These are phyloP conservation scores for Heterobasidion parviporum DNA, from an alignment of 1,284 basidiomycete species.

Conservation along the genomic window DNA sequence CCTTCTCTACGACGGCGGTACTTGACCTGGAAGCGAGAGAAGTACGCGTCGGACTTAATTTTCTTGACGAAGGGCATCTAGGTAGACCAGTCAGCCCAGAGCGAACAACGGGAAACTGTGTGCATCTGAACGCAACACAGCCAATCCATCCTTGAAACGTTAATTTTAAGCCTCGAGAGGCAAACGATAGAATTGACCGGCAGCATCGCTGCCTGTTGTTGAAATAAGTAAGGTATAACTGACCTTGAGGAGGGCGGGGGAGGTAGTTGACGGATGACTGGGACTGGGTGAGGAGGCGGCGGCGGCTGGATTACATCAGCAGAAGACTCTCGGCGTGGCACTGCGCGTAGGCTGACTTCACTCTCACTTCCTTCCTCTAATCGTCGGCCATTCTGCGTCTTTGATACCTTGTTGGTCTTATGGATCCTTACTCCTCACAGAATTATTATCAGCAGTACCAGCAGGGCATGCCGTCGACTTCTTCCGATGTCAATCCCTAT, in stretches of 20 bases:
- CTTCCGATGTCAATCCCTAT: slow-evolving; percentile 66
- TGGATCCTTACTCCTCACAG: slow-evolving; percentile 5
- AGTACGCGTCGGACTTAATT: slow-evolving; percentile 88
- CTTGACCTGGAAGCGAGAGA: slow-evolving; percentile 96
- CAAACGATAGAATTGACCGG: too few relatives aligned
- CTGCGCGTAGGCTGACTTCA: background rate
- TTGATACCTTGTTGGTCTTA: background rate
- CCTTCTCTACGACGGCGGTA: slow-evolving; percentile 94
- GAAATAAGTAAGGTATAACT: background rate
- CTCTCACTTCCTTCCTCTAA: background rate
- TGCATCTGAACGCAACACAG: background rate
- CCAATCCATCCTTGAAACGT: slow-evolving; percentile 13
- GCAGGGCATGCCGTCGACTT: slow-evolving; percentile 17
- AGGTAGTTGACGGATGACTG: background rate
- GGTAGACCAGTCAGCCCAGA: slow-evolving; percentile 2
- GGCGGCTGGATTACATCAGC: too few relatives aligned
- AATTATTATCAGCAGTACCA: slow-evolving; percentile 39
- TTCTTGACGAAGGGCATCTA: slow-evolving; percentile 90
- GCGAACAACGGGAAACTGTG: background rate
- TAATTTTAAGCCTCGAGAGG: background rate
- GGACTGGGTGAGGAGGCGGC: background rate
- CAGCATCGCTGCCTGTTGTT: background rate
- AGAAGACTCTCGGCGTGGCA: too few relatives aligned
- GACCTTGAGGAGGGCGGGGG: background rate
- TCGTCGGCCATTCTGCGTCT: background rate